Percentiles rank a stretch among this genome's conserved stretches.
phyloP scores from a whole-genome alignment of 2,329 filamentous ascomycete species.

The Pyricularia sp. region DNA sequence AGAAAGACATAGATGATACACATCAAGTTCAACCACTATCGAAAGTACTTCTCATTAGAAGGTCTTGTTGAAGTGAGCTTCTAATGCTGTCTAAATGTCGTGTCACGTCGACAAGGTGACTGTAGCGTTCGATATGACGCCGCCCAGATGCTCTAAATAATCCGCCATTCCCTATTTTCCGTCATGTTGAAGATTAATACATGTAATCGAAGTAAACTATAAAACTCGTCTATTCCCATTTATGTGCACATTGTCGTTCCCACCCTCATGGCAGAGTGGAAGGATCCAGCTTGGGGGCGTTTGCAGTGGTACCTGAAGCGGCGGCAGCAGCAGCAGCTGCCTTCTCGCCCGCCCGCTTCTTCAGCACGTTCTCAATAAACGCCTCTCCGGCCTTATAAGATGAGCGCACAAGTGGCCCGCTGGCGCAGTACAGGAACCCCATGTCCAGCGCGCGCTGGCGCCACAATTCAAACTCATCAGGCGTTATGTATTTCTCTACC shows the following conservation, averaged over 20 bases:
- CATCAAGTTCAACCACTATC: not conserved
- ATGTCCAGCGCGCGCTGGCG: slow-evolving; percentile 77
- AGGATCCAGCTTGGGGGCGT: not conserved
- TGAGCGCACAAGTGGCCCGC: slow-evolving; percentile 81
- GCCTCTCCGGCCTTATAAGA: slow-evolving; percentile 97
- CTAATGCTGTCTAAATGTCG: not conserved
- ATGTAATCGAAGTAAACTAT: not conserved
- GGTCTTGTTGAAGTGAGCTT: not conserved
- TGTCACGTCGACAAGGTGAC: not conserved
- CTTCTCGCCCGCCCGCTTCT: slow-evolving; percentile 53
- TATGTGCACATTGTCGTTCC: not conserved
- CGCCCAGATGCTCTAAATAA: not conserved
- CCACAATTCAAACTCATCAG: slow-evolving; percentile 86
- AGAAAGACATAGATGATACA: not conserved
- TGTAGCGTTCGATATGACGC: not conserved
- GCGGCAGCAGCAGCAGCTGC: not conserved
- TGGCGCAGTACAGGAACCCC: slow-evolving; percentile 95
- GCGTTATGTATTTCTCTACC: slow-evolving; percentile 89
- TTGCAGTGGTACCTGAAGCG: not conserved
- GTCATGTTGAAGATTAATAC: not conserved
- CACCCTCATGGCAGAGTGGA: not conserved
- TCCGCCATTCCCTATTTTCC: not conserved
- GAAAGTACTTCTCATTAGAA: not conserved
- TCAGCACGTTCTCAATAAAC: slow-evolving; percentile 96
- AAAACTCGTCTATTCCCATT: not conserved